Base-by-base conservation (phyloP, 768 basidiomycete species). In the Kwoniella dejecticola region DNA sequence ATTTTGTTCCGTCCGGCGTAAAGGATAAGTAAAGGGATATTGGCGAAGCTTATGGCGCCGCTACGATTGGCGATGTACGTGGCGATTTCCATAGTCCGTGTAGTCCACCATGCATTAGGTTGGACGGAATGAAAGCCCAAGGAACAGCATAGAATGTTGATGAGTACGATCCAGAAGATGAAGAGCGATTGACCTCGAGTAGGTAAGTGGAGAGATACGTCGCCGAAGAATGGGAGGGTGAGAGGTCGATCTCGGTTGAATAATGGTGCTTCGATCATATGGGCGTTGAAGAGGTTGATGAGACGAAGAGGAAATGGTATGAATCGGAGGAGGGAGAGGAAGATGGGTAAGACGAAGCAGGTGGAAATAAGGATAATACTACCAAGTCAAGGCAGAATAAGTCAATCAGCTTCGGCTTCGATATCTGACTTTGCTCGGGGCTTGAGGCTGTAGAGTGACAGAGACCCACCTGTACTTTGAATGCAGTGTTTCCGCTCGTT, bases 1-100 rank as follows among this genome's bases (percentile, higher is more conserved):
- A 67, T 33, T 38, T 67, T 59, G 47, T 67, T 67, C 10, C 66
- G 61, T 3, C 59, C 62, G n/a, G 66, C 56, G 21, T 48, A 60
- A 0, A 67, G 52, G 36, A 59, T 55, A n/a, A 63, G 52, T 19
- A 67, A 48, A 24, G 66, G 57, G n/a, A 63, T 7, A 38, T 59
- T 50, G 11, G 52, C 50, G 26, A 67, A 55, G 17, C 57, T n/a
- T 4, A 67, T 27, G 2, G 46, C 44, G 13, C 66, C 66, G 19
- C 59, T 52, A 2, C 64, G 64, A 52, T 61, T 40, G 40, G 46
- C 53, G 23, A 65, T 48, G 41, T 59, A 64, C 11, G 52, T 38
- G 21, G 54, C 13, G 48, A 60, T 59, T 52, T 64, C 63, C 17
- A 42, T 5, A 11, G 21, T 7, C 3, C n/a, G 6, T 26, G 50